These are phyloP conservation scores for Phytophthora meadii DNA, from an alignment of 352 stramenopile genomes.

Conservation along the genomic window DNA sequence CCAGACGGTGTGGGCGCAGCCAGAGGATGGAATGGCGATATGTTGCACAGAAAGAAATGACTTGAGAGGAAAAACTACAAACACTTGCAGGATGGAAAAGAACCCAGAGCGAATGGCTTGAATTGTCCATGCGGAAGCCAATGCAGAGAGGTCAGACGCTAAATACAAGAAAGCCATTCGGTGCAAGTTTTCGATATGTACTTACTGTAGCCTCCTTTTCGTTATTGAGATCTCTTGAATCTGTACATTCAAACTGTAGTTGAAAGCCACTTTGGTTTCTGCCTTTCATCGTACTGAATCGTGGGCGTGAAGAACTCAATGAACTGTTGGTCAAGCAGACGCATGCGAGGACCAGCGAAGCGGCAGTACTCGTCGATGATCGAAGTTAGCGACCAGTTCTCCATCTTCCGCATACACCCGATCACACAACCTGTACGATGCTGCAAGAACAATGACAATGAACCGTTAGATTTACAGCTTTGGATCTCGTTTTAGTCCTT, in stretches of 20 bases:
- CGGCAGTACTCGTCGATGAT: slow-evolving; percentile 91
- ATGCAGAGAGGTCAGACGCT: slow-evolving; percentile 34
- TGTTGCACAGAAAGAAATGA: slow-evolving; percentile 38
- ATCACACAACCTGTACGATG: slow-evolving; percentile 88
- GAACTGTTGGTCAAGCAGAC: slow-evolving; percentile 88
- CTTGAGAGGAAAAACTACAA: slow-evolving; percentile 30
- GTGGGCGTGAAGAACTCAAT: slow-evolving; percentile 90
- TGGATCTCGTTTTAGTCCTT: not conserved
- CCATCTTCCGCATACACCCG: slow-evolving; percentile 88
- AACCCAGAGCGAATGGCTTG: slow-evolving; percentile 22
- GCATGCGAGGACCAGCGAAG: slow-evolving; percentile 85
- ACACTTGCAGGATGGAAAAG: slow-evolving; percentile 31
- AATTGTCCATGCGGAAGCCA: slow-evolving; percentile 37
- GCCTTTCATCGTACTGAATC: slow-evolving; percentile 81
- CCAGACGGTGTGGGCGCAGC: not conserved
- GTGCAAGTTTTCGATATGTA: slow-evolving; percentile 24
- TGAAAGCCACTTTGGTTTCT: slow-evolving; percentile 77
- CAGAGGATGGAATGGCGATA: slow-evolving; percentile 21
- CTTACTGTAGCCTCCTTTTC: slow-evolving; percentile 7
- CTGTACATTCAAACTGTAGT: slow-evolving; percentile 2
- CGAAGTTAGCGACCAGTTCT: slow-evolving; percentile 87
- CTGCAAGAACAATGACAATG: slow-evolving; percentile 29
- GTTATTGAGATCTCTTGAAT: slow-evolving; percentile 3
- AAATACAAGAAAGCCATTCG: slow-evolving; percentile 41
- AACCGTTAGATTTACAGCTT: not conserved